Percentiles rank a stretch among this genome's conserved stretches.
Conservation (phyloP, 176 grass and related monocot species). For the Oryza meridionalis region DNA sequence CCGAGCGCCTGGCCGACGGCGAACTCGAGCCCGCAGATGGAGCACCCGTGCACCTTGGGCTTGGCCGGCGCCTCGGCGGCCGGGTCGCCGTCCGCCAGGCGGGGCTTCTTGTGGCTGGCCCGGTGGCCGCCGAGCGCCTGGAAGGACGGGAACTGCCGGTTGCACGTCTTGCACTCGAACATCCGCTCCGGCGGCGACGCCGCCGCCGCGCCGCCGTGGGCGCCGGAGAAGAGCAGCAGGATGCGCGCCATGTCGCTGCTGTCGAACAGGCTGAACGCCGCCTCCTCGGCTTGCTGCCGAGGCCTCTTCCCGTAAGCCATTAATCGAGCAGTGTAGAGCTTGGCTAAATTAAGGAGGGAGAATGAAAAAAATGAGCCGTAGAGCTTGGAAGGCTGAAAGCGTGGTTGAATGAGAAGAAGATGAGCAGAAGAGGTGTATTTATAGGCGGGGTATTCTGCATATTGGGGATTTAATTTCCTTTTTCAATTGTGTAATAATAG, state of each 20-base stretch:
- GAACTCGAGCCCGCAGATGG: conserved; percentile 95
- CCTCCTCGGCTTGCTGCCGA: conserved; percentile 46
- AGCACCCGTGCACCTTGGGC: conserved; percentile 85
- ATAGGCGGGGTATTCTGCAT: conserved; percentile 31
- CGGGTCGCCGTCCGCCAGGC: conserved; percentile 28
- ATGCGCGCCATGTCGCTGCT: conserved; percentile 64
- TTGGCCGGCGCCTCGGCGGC: conserved; percentile 40
- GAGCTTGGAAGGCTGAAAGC: neutral
- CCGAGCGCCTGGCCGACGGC: conserved; percentile 91
- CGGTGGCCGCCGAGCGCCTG: conserved; percentile 96
- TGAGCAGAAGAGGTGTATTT: conserved; percentile 8
- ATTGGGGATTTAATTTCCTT: neutral
- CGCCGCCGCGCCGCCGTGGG: neutral
- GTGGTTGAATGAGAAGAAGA: conserved; percentile 10
- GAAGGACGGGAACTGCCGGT: conserved; percentile 78
- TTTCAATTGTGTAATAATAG: neutral
- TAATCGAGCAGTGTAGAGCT: neutral
- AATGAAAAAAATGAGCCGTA: neutral
- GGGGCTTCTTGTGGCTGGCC: conserved; percentile 92
- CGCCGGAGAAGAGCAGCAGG: conserved; percentile 64
- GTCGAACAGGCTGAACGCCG: conserved; percentile 41
- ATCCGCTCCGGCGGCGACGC: conserved; percentile 45
- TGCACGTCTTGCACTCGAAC: conserved; percentile 98
- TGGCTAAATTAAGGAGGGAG: neutral
- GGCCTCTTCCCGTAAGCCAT: conserved; percentile 71